Base-by-base conservation (phyloP, 208 protist genomes). In the Jaenimonas drosophilae region DNA sequence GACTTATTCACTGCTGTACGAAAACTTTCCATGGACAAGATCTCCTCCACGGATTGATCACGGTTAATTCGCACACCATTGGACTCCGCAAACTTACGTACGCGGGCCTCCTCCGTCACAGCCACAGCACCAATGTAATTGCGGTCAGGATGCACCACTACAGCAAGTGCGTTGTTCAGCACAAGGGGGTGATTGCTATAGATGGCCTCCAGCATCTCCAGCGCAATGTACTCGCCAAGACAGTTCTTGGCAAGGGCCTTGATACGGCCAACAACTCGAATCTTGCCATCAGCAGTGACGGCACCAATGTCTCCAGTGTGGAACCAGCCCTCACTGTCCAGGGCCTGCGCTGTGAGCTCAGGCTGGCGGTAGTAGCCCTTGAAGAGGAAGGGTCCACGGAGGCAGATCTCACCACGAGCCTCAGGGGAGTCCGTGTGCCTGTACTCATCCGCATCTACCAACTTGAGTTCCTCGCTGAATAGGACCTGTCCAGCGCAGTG, bases 241-340 rank as follows among this genome's bases (percentile, higher is more conserved):
- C 54, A 61, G 48, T 91, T 87, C 70, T 96, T 96, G 50, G 82
- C 86, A 30, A 97, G 65, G n/a, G 85, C 82, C 74, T 97, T 96
- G 28, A 82, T 64, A 53, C 91, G 77, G 11, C 87, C 91, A 1
- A 97, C 55, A 7, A 97, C 76, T 27, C 60, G 38, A 7, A 96
- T 16, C 3, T 49, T 64, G 4, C 77, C 78, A 14, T 80, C 63
- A 16, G 20, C 14, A 6, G 34, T 19, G 41, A 89, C 46, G 36
- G 47, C 58, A 32, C 88, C 91, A 23, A 95, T 70, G 49, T 95
- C 86, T 25, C 88, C 86, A 0, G 88, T 92, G 58, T 85, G 64
- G 58, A 94, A 94, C 77, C 76, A 96, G 16, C 84, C 84, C 19
- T 94, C 81, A 21, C 43, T 25, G 39, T 88, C 70, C 24, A 95